Evolutionary conservation across 2,329 filamentous ascomycete species (phyloP).

Genomic region (Plenodomus biglobosus): DNA sequence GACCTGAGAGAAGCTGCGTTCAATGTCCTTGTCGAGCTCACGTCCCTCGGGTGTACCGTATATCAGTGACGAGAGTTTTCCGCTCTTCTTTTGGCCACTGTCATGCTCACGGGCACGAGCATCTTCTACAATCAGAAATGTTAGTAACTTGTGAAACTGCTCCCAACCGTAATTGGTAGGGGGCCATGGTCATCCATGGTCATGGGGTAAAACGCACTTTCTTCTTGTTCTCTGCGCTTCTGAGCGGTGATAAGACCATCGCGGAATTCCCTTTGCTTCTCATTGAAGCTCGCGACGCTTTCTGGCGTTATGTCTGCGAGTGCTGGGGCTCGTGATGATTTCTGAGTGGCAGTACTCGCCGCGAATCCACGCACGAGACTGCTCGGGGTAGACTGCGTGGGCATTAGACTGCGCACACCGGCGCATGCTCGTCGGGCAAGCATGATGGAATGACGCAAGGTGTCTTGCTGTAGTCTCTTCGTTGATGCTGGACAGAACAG

Average conservation of each 20-base stretch:
- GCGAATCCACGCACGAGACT: conserved; percentile 32
- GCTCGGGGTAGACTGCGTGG: conserved; percentile 16
- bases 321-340: conserved; percentile 57
- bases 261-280: conserved; percentile 83
- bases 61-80: conserved; percentile 79
- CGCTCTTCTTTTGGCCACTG: conserved; percentile 64
- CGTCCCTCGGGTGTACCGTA: conserved; percentile 96
- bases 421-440: conserved; percentile 34
- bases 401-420: conserved; percentile 26
- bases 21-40: conserved; percentile 92
- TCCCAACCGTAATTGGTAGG: neutral
- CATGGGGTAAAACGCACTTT: conserved; percentile 67
- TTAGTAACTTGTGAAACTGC: conserved; percentile 45
- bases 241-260: conserved; percentile 75
- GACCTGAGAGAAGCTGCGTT: conserved; percentile 93
- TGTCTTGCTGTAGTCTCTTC: neutral
- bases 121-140: conserved; percentile 51
- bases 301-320: conserved; percentile 81
- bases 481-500: neutral
- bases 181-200: conserved; percentile 41
- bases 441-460: conserved; percentile 24
- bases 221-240: conserved; percentile 75
- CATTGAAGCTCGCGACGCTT: conserved; percentile 73
- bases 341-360: conserved; percentile 27
- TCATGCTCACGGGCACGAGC: conserved; percentile 63